Conservation (phyloP, 768 basidiomycete species). For the Mycena albidolilacea region DNA sequence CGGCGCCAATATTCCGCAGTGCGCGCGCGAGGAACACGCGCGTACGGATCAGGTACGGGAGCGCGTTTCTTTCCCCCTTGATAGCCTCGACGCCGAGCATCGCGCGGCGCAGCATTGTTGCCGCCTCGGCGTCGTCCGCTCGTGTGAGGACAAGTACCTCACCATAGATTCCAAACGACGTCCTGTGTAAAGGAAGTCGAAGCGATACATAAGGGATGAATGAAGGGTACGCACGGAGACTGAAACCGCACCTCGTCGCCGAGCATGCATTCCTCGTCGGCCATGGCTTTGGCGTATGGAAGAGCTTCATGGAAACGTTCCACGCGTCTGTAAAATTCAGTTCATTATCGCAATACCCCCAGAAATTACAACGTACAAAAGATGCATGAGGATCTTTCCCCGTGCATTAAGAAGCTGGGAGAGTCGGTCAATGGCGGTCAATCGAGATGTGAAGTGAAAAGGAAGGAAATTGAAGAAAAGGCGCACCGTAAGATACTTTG, state of each 20-base stretch:
- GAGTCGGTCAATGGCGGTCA: not conserved
- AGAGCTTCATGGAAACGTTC: slow-evolving; percentile 27
- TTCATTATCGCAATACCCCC: not conserved
- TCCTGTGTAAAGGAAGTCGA: not conserved
- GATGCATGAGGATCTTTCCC: slow-evolving; percentile 6
- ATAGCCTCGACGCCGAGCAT: slow-evolving; percentile 20
- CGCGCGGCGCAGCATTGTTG: slow-evolving; percentile 21
- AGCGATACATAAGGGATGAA: not conserved
- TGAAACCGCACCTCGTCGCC: slow-evolving; percentile 19
- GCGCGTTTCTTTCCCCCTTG: not conserved
- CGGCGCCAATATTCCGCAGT: slow-evolving; percentile 32
- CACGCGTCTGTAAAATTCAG: slow-evolving; percentile 4
- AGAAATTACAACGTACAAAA: slow-evolving; percentile 2
- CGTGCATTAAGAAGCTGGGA: slow-evolving; percentile 28
- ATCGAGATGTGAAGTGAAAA: not conserved
- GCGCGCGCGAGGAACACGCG: slow-evolving; percentile 15
- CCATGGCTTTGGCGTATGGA: slow-evolving; percentile 31
- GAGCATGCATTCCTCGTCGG: slow-evolving; percentile 24
- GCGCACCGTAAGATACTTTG: slow-evolving; percentile 14
- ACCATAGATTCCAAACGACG: slow-evolving; percentile 24
- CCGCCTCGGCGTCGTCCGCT: slow-evolving; percentile 13
- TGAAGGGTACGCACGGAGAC: slow-evolving; percentile 17
- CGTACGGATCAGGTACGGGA: slow-evolving; percentile 1
- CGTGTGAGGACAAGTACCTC: slow-evolving; percentile 18
- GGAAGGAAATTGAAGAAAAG: not conserved